Evolutionary conservation across 1,284 basidiomycete genomes (phyloP), one percentile per base, ranked within the genome.

Genomic region (Prillingera fragicola): DNA sequence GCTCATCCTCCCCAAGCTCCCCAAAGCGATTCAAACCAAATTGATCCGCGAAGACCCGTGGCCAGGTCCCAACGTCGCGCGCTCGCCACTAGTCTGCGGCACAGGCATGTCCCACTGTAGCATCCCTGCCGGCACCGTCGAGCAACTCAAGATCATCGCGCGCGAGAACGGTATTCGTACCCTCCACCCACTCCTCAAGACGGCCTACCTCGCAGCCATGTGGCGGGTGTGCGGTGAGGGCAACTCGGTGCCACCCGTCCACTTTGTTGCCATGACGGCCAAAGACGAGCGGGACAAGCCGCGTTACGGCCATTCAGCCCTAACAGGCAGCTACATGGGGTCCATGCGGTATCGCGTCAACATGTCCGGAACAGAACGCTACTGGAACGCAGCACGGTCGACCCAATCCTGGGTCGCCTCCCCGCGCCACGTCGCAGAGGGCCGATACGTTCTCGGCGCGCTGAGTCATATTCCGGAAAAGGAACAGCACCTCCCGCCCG

Each of bases 1-100:
- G n/a, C 42, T 63, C 6, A 22, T 68, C 23, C 38, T 65, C 21
- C 61, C 62, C 13, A 51, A 43, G n/a, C 47, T 66, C 2, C 65
- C 65, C 1, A 19, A 36, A 3, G 57, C 57, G 35, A 41, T 68
- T 26, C 54, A 54, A 38, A 40, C 31, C 1, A 56, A 52, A 33
- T 44, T 66, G 23, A 28, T 32, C 13, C 33, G 36, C 10, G 15
- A 42, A 6, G 28, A 48, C 5, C 33, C 48, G 3, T 67, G 65
- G 63, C 63, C 65, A 1, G 50, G 23, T 10, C 18, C 50, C 7
- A 40, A 22, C 6, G 33, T 32, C 13, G 43, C 55, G 18, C 28
- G 38, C 8, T 41, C 31, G 15, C 39, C 43, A 4, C 46, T 38
- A 23, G 23, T 41, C 5, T 48, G 39, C 24, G 26, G 37, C 2